phyloP scores from a whole-genome alignment of 495 filamentous ascomycete species.

The Amphirosellinia nigrospora region DNA sequence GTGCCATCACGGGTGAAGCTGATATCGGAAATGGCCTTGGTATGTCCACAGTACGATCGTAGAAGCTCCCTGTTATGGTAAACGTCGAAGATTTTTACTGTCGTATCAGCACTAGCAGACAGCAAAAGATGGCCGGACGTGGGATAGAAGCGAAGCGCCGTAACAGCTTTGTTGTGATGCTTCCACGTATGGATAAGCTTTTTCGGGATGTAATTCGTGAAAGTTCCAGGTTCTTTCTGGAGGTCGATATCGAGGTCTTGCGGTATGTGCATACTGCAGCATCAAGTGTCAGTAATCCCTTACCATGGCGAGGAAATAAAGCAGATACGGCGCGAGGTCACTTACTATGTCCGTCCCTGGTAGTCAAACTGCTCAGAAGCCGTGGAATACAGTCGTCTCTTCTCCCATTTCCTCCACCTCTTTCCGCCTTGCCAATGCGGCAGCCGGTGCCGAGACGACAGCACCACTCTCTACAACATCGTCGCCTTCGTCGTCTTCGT shows the following conservation, averaged over 20 bases:
- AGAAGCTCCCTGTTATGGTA: slow-evolving; percentile 88
- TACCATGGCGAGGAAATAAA: neutral
- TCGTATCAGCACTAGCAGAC: slow-evolving; percentile 82
- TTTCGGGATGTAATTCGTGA: slow-evolving; percentile 92
- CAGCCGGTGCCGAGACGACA: slow-evolving; percentile 56
- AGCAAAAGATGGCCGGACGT: slow-evolving; percentile 84
- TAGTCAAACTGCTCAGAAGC: slow-evolving; percentile 83
- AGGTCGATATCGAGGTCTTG: slow-evolving; percentile 92
- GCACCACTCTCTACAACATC: slow-evolving; percentile 62
- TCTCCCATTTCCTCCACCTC: slow-evolving; percentile 63
- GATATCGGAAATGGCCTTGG: slow-evolving; percentile 87
- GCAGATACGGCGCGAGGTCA: neutral
- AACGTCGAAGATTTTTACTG: slow-evolving; percentile 93
- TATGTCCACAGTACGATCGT: slow-evolving; percentile 87
- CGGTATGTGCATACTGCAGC: slow-evolving; percentile 81
- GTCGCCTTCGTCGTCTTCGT: slow-evolving; percentile 54
- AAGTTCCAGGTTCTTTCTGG: slow-evolving; percentile 74
- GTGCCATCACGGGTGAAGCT: slow-evolving; percentile 83
- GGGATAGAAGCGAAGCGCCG: slow-evolving; percentile 86
- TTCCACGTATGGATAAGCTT: slow-evolving; percentile 91
- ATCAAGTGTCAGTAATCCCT: slow-evolving; percentile 1
- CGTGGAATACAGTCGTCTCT: slow-evolving; percentile 90
- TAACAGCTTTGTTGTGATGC: slow-evolving; percentile 80
- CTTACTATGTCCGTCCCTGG: slow-evolving; percentile 79
- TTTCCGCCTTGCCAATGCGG: slow-evolving; percentile 62